Base-by-base conservation (phyloP, 1,284 basidiomycete species). In the Neonothopanus nambi region DNA sequence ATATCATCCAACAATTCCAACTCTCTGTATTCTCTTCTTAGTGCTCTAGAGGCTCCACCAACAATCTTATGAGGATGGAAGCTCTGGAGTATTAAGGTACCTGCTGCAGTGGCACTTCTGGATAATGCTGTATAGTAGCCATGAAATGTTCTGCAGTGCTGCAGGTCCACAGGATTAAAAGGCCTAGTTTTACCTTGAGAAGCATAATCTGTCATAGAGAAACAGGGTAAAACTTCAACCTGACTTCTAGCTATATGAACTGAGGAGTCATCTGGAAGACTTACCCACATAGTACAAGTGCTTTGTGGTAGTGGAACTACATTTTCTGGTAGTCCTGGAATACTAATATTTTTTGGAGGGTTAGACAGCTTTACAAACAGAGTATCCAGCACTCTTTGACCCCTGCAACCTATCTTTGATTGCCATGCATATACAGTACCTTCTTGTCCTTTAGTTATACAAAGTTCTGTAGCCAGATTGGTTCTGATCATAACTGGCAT, bases 131-230 rank as follows among this genome's bases (percentile, higher is more conserved):
- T 74, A 48, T 75, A 77, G 39, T 67, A 63, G 12, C 66, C 65
- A 38, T 67, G 65, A 60, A 70, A 69, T 28, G 41, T 59, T 30
- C 48, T 38, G 44, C 67, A 67, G 26, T 66, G 57, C 6, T 59
- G 52, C 1, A 75, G 38, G 57, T 75, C 65, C 18, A 71, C 65
- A 5, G 66, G 57, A 65, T 74, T 76, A 6, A 53, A 48, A 2
- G 24, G n/a, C 20, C 70, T 40, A 3, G 70, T 71, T 48, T 72
- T 68, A 3, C 74, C 75, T 61, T 77, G 73, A 0, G 69, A 70
- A 1, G 61, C 57, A 63, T 68, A 75, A 52, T 75, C 73, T n/a
- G 73, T 75, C 67, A 75, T 76, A 3, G 69, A 63, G 67, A 76
- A 76, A 52, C 75, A 73, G 0, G 67, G 67, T 1, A 74, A 28